Conservation (phyloP, 352 stramenopile genomes). For the Globisporangium heterothallicum region DNA sequence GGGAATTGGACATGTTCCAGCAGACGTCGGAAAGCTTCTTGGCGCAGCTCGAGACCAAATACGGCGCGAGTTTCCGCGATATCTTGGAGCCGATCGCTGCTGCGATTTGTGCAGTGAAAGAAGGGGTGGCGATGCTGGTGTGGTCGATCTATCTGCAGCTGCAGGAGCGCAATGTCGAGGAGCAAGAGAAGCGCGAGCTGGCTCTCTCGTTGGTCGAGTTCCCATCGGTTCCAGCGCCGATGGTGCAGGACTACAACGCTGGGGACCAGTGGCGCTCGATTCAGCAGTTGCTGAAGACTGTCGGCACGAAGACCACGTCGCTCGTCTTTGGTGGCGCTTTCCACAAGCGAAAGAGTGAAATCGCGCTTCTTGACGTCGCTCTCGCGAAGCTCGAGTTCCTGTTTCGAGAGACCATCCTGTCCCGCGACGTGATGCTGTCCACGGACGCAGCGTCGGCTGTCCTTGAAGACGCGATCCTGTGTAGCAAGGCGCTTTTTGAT, state of each 20-base stretch:
- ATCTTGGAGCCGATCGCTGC: slow-evolving; percentile 75
- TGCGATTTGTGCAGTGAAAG: slow-evolving; percentile 80
- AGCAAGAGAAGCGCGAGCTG: slow-evolving; percentile 42
- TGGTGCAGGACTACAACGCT: slow-evolving; percentile 2
- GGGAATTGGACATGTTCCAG: slow-evolving; percentile 86
- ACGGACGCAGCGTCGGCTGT: slow-evolving; percentile 16
- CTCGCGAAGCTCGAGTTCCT: slow-evolving; percentile 65
- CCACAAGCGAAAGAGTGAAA: slow-evolving; percentile 59
- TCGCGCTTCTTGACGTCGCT: slow-evolving; percentile 64
- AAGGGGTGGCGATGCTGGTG: slow-evolving; percentile 71
- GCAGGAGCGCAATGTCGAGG: slow-evolving; percentile 37
- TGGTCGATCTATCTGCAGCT: slow-evolving; percentile 58
- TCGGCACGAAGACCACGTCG: slow-evolving; percentile 34
- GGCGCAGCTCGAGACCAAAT: slow-evolving; percentile 62
- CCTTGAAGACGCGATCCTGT: slow-evolving; percentile 42
- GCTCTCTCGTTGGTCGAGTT: slow-evolving; percentile 70
- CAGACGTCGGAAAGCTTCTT: slow-evolving; percentile 83
- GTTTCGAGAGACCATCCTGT: slow-evolving; percentile 35
- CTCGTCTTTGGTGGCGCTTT: slow-evolving; percentile 38
- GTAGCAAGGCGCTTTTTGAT: slow-evolving; percentile 73
- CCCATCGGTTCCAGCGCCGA: slow-evolving; percentile 30
- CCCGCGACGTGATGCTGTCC: slow-evolving; percentile 17
- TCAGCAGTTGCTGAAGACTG: slow-evolving; percentile 47
- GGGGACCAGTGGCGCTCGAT: slow-evolving; percentile 68
- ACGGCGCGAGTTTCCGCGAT: slow-evolving; percentile 70